These are phyloP conservation scores for Sugiyamaella pinicola DNA, from an alignment of 1,139 yeast species.

Conservation along the genomic window DNA sequence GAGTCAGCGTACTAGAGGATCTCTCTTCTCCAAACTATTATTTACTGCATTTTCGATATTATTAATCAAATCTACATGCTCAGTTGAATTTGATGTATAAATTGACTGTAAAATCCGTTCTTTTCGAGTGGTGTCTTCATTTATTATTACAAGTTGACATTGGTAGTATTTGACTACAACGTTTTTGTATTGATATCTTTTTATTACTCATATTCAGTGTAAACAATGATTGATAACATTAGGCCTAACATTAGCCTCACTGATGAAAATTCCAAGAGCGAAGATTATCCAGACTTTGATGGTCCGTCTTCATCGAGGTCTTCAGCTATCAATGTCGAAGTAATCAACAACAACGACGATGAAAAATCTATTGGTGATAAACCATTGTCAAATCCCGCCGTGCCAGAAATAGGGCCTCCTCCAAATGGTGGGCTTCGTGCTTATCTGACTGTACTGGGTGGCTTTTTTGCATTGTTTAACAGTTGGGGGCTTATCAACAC, in stretches of 20 bases:
- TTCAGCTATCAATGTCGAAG: slow-evolving; percentile 7
- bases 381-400: background rate
- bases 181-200: background rate
- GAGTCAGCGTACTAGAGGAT: too few species aligned
- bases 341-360: slow-evolving; percentile 9
- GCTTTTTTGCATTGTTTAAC: slow-evolving; percentile 53
- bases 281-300: background rate
- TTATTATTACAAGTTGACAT: too few species aligned
- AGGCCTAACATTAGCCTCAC: too few species aligned
- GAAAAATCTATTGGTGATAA: slow-evolving; percentile 4
- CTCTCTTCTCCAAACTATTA: too few species aligned
- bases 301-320: background rate
- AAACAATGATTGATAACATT: background rate
- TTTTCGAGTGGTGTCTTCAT: too few species aligned
- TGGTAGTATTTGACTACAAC: too few species aligned
- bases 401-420: slow-evolving; percentile 22
- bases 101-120: background rate
- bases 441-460: slow-evolving; percentile 40
- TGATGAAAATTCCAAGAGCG: background rate
- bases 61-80: background rate
- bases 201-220: background rate
- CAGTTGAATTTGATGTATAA: background rate
- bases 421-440: slow-evolving; percentile 42
- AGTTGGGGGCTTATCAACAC: slow-evolving; percentile 62
- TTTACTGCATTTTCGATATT: too few species aligned